Conservation (phyloP, 768 basidiomycete species). For the Termitomyces sp. region DNA sequence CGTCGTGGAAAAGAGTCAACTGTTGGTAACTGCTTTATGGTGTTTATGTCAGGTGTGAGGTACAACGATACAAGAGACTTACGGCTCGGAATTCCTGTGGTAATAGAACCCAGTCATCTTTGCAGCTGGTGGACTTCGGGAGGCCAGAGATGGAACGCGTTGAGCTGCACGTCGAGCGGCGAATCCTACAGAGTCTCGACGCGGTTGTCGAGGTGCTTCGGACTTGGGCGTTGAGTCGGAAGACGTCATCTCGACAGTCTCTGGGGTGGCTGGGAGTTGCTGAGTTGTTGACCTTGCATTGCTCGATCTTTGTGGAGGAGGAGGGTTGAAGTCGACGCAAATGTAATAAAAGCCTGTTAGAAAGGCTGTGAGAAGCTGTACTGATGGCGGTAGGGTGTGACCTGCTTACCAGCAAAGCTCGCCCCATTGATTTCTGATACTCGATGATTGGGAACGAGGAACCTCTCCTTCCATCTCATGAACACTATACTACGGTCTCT, state of each 20-base stretch:
- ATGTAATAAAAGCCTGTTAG: constrained; percentile 87
- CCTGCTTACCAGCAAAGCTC: constrained; percentile 81
- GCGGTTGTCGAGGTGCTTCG: constrained; percentile 32
- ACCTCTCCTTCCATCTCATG: constrained; percentile 97
- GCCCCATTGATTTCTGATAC: constrained; percentile 94
- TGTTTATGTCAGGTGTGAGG: constrained; percentile 4
- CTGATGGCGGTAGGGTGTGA: constrained; percentile 7
- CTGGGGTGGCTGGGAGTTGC: constrained; percentile 29
- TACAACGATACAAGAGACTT: constrained; percentile 28
- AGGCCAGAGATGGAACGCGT: constrained; percentile 47
- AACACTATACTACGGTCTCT: constrained; percentile 81
- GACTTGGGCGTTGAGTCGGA: constrained; percentile 30
- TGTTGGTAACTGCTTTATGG: constrained; percentile 68
- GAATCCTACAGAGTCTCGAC: constrained; percentile 36
- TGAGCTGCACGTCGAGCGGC: constrained; percentile 36
- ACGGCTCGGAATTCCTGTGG: constrained; percentile 92
- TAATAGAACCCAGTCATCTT: constrained; percentile 92
- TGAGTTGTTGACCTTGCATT: constrained; percentile 26
- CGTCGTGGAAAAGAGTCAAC: constrained; percentile 75
- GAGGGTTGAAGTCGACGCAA: constrained; percentile 87
- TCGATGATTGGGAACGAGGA: constrained; percentile 91
- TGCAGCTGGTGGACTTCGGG: constrained; percentile 50
- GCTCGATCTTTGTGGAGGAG: constrained; percentile 29
- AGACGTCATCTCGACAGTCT: constrained; percentile 20
- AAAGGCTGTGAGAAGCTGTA: constrained; percentile 16